Conservation (phyloP, 768 basidiomycete genomes). For the Pleurotus tuoliensis region DNA sequence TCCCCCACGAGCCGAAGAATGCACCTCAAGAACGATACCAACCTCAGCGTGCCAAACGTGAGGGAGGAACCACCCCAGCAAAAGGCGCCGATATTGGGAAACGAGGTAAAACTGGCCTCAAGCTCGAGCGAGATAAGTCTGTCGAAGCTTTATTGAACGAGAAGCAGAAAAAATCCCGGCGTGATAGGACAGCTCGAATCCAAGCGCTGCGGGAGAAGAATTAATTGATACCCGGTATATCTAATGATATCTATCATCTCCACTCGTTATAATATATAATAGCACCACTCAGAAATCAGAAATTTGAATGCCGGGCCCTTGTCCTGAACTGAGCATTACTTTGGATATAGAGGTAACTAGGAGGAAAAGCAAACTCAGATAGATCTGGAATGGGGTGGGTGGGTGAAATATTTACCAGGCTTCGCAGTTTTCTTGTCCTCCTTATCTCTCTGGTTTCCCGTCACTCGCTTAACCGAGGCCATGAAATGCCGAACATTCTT, state of each 20-base stretch:
- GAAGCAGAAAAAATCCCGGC: conserved; percentile 30
- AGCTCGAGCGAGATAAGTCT: conserved; percentile 18
- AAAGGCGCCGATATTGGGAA: conserved; percentile 58
- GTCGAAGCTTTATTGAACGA: conserved; percentile 26
- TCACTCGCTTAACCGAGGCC: conserved; percentile 66
- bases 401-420: conserved; percentile 36
- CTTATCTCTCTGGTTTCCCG: conserved; percentile 62
- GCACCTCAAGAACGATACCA: conserved; percentile 60
- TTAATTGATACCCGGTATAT: background rate
- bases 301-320: conserved; percentile 88
- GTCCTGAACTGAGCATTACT: conserved; percentile 79
- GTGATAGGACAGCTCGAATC: conserved; percentile 14
- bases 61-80: conserved; percentile 20
- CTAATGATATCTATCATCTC: conserved; percentile 8
- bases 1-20: conserved; percentile 87
- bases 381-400: background rate
- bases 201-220: conserved; percentile 7
- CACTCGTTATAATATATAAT: conserved; percentile 11
- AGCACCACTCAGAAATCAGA: conserved; percentile 54
- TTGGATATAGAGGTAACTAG: conserved; percentile 74
- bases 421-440: conserved; percentile 41
- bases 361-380: conserved; percentile 8
- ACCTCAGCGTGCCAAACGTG: conserved; percentile 26
- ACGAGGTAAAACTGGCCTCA: conserved; percentile 29
- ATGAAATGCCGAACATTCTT: conserved; percentile 80